A percentile compares a stretch with the other conserved stretches of the same genome.
phyloP scores from a whole-genome alignment of 345 rosid species.

The Eucalyptus guilfoylei region DNA sequence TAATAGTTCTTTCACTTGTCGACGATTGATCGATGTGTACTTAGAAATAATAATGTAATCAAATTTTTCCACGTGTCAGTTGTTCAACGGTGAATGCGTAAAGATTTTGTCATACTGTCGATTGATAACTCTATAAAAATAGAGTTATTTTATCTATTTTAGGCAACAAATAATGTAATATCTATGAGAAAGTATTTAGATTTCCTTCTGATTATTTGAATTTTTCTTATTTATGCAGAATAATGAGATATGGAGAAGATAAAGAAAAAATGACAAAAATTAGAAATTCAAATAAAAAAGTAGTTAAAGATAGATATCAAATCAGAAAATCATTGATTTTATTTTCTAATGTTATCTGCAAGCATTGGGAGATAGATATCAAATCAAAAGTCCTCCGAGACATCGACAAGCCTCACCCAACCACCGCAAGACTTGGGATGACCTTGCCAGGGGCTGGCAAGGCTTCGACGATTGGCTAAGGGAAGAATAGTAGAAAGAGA shows the following conservation, averaged over 20 bases:
- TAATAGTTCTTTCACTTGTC: not conserved
- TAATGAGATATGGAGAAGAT: fast-evolving
- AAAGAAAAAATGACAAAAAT: too few relatives aligned
- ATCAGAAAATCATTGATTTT: fast-evolving
- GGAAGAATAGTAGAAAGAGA: too few relatives aligned
- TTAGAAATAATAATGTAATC: not conserved
- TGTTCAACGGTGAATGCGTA: not conserved
- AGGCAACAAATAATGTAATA: fast-evolving
- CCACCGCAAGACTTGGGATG: too few relatives aligned
- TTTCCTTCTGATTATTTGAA: too few relatives aligned
- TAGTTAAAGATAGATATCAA: fast-evolving
- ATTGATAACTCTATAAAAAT: too few relatives aligned
- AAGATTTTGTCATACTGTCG: fast-evolving
- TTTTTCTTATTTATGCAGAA: fast-evolving
- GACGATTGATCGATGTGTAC: fast-evolving
- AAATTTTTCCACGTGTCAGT: fast-evolving
- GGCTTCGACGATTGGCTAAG: too few relatives aligned
- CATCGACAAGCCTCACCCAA: too few relatives aligned
- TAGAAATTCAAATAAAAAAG: too few relatives aligned
- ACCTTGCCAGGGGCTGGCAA: too few relatives aligned
- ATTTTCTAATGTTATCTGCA: fast-evolving
- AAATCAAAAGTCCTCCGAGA: too few relatives aligned
- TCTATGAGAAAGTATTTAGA: fast-evolving
- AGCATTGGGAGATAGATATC: fast-evolving
- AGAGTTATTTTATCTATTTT: too few relatives aligned